Conservation (phyloP, 176 grass and related monocot species). For the Aegilops sharonensis region DNA sequence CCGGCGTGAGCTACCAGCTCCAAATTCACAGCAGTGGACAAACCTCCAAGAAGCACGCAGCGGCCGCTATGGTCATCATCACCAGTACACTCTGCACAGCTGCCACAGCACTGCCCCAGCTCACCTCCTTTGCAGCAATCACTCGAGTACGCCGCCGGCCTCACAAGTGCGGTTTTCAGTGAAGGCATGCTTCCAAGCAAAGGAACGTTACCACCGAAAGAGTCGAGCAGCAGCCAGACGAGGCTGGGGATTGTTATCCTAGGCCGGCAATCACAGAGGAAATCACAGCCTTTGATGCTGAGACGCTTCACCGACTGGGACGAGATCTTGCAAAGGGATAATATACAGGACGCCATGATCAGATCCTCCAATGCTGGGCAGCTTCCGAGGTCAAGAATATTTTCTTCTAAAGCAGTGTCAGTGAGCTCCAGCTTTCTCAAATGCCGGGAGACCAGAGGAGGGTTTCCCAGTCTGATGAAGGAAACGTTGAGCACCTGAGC, state of each 20-base stretch:
- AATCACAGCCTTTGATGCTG: not conserved
- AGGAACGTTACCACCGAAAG: not conserved
- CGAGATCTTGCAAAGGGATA: not conserved
- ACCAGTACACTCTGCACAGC: not conserved
- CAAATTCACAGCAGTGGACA: not conserved
- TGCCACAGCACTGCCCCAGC: not conserved
- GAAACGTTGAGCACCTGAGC: not conserved
- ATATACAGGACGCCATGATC: not conserved
- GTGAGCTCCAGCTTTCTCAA: not conserved
- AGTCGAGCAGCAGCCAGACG: not conserved
- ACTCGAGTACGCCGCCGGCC: rapidly evolving
- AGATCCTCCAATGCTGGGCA: not conserved
- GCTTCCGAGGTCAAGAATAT: not conserved
- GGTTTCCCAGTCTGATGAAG: no score
- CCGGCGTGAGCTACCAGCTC: not conserved
- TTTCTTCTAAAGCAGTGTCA: rapidly evolving
- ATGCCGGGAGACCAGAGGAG: not conserved
- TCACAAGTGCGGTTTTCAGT: not conserved
- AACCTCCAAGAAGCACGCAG: slow-evolving; percentile 16
- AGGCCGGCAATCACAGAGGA: not conserved
- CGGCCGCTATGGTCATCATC: not conserved
- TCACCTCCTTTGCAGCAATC: not conserved
- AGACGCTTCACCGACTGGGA: not conserved
- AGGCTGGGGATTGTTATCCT: not conserved
- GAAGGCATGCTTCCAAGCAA: not conserved